Evolutionary conservation across 305 asterid genomes (phyloP), one percentile per base, ranked within the genome.

Genomic region (Vinca major): DNA sequence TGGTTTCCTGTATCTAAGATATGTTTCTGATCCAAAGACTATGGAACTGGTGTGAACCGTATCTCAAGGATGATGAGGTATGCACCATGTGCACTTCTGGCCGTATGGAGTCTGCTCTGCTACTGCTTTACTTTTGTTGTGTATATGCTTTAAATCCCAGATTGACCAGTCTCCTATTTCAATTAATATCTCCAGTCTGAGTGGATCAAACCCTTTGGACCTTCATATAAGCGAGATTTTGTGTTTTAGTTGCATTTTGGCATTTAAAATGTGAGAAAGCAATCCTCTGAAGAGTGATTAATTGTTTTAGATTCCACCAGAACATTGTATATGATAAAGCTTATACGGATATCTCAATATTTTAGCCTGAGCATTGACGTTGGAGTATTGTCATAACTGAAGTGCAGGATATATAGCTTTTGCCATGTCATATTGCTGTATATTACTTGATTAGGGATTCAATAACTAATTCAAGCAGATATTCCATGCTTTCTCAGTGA

Each of bases 11-110:
- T 93, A 93, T 77, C 78, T 93, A 56, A 82, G 98, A 74, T 93
- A 93, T 76, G 86, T 78, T 77, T 95, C 92, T 63, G 98, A 93
- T 80, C 87, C 97, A 53, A 93, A 93, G 89, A 86, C 95, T 90
- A 69, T 90, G 97, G 98, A 70, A 82, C 87, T 93, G 97, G 98
- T 93, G 82, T 37, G 95, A 90, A 75, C 95, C 96, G 51, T 93
- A 87, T 83, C 80, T 93, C 67, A 90, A 77, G 83, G 97, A 92
- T 79, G 98, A 88, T 67, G 98, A 92, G 98, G 98, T 92, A 87
- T 78, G 86, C 62, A 70, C 52, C 75, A 68, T 73, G 78, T 77
- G 78, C 75, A 68, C 41, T 52, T 44, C 74, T 66, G 47, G 56
- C 62, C 56, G 68, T 73, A 26, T 66, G 33, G 52, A 17, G 36